phyloP scores from a whole-genome alignment of 2,329 filamentous ascomycete genomes.

The Phialemoniopsis sp. region DNA sequence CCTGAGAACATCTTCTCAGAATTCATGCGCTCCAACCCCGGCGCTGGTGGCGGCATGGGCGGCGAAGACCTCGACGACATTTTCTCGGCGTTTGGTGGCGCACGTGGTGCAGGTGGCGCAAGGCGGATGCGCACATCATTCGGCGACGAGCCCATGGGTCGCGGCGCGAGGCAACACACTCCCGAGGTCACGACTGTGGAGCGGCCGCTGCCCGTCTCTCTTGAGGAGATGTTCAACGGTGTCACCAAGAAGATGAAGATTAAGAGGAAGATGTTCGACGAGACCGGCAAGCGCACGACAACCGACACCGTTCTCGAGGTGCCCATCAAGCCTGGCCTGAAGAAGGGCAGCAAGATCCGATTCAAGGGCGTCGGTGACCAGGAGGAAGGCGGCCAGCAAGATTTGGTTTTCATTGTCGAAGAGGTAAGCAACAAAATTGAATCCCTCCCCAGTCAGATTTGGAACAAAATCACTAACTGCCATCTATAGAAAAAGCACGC shows the following conservation, averaged over 20 bases:
- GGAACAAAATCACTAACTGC: conserved; percentile 33
- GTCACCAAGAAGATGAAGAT: conserved; percentile 97
- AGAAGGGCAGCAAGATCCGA: conserved; percentile 97
- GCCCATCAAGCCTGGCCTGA: conserved; percentile 91
- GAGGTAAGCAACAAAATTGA: conserved; percentile 68
- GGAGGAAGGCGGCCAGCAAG: conserved; percentile 91
- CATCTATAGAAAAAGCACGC: conserved; percentile 73
- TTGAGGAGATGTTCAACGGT: conserved; percentile 87
- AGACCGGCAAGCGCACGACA: conserved; percentile 75
- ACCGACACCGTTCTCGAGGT: conserved; percentile 92
- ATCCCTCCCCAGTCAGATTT: neutral
- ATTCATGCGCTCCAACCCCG: conserved; percentile 63
- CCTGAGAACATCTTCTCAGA: conserved; percentile 82
- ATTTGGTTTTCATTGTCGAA: conserved; percentile 90
- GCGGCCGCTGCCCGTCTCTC: conserved; percentile 70
- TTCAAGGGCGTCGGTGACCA: conserved; percentile 97
- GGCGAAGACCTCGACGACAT: conserved; percentile 50
- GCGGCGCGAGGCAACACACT: conserved; percentile 47
- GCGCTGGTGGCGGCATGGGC: conserved; percentile 36
- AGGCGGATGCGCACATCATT: conserved; percentile 37
- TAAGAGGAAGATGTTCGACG: conserved; percentile 92
- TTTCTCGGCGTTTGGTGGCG: conserved; percentile 45
- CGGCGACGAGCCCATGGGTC: conserved; percentile 20
- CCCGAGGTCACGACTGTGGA: conserved; percentile 91
- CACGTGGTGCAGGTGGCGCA: conserved; percentile 26